A percentile compares a stretch with the other conserved stretches of the same genome.
Conservation (phyloP, 495 filamentous ascomycete genomes). For the Penicillium simplicissimum region DNA sequence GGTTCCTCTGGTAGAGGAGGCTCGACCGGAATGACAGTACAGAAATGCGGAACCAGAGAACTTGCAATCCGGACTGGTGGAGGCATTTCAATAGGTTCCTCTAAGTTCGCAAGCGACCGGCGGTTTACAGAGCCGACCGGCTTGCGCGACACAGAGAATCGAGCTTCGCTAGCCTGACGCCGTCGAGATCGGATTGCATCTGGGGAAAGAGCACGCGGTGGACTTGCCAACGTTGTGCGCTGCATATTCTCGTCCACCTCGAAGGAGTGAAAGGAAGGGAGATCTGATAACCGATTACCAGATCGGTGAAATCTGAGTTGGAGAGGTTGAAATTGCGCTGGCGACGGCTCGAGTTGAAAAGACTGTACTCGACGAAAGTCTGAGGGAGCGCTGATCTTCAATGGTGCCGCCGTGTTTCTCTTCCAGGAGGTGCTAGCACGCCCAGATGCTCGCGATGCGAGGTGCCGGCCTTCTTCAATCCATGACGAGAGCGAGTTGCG, state of each 20-base stretch:
- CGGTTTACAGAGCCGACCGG: slow-evolving; percentile 41
- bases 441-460: slow-evolving; percentile 51
- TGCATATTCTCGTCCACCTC: slow-evolving; percentile 23
- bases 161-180: slow-evolving; percentile 26
- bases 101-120: slow-evolving; percentile 34
- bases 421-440: slow-evolving; percentile 53
- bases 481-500: slow-evolving; percentile 40
- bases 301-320: slow-evolving; percentile 74
- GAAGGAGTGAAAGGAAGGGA: slow-evolving; percentile 48
- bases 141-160: slow-evolving; percentile 40
- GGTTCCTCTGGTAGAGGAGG: slow-evolving; percentile 17
- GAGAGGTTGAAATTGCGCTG: slow-evolving; percentile 60
- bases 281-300: slow-evolving; percentile 63
- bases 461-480: slow-evolving; percentile 42
- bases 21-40: slow-evolving; percentile 22
- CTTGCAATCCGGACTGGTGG: slow-evolving; percentile 22
- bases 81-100: slow-evolving; percentile 28
- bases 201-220: slow-evolving; percentile 31
- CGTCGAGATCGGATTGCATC: slow-evolving; percentile 25
- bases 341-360: slow-evolving; percentile 33
- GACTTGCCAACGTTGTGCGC: slow-evolving; percentile 26
- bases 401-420: slow-evolving; percentile 41
- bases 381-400: slow-evolving; percentile 54
- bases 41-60: slow-evolving; percentile 47
- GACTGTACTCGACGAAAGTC: slow-evolving; percentile 54